Conservation (phyloP, 306 rosid species). For the Morella rubra region DNA sequence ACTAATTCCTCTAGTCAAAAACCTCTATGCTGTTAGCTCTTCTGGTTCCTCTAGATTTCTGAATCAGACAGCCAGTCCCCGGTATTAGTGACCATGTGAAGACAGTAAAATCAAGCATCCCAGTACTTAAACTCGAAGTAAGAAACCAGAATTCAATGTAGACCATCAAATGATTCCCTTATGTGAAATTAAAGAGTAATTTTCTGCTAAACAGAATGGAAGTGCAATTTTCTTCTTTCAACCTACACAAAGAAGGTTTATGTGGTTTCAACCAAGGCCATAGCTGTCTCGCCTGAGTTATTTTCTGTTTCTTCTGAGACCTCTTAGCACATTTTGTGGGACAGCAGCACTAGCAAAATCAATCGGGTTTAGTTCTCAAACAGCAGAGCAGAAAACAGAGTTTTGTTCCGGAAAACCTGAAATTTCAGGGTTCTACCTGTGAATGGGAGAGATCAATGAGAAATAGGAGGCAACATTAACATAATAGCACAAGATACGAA, state of each 20-base stretch:
- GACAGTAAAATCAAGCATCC: background rate
- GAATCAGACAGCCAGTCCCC: constrained; percentile 47
- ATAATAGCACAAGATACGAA: too few relatives aligned
- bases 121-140: background rate
- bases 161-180: background rate
- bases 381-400: too few relatives aligned
- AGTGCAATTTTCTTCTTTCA: background rate
- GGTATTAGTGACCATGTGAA: constrained; percentile 13
- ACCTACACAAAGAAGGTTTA: background rate
- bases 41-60: constrained; percentile 60
- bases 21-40: constrained; percentile 37
- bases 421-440: too few relatives aligned
- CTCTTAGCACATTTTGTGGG: background rate
- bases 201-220: background rate
- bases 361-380: constrained; percentile 1
- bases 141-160: background rate
- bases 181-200: background rate
- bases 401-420: too few relatives aligned
- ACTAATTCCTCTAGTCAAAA: constrained; percentile 68
- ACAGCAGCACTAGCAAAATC: constrained; percentile 9
- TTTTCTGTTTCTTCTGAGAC: background rate
- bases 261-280: background rate
- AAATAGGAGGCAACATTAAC: too few relatives aligned
- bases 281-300: background rate
- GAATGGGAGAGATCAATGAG: too few relatives aligned